These are phyloP conservation scores for Psilocybe subaeruginosa DNA, from an alignment of 768 basidiomycete genomes.

Conservation along the genomic window DNA sequence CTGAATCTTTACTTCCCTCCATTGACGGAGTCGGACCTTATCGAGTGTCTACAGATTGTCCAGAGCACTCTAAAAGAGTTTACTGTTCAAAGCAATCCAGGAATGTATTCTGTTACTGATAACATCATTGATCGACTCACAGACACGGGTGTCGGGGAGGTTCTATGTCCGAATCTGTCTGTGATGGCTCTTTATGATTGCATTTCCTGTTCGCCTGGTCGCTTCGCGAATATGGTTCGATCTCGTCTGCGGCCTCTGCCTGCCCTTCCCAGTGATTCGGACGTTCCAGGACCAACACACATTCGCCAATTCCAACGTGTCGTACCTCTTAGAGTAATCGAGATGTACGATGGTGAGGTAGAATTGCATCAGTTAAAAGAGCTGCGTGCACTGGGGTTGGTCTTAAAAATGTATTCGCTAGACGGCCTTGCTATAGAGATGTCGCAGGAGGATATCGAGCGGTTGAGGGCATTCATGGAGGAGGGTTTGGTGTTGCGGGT, in stretches of 20 bases:
- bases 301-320: background rate
- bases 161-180: slow-evolving; percentile 24
- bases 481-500: slow-evolving; percentile 19
- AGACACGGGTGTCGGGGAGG: slow-evolving; percentile 3
- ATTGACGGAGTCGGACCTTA: slow-evolving; percentile 18
- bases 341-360: slow-evolving; percentile 18
- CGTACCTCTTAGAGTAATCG: slow-evolving; percentile 14
- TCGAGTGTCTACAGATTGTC: slow-evolving; percentile 20
- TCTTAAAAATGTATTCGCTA: slow-evolving; percentile 20
- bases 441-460: slow-evolving; percentile 16
- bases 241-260: slow-evolving; percentile 13
- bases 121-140: slow-evolving; percentile 21
- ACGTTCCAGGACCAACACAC: background rate
- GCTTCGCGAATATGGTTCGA: slow-evolving; percentile 19
- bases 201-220: slow-evolving; percentile 19
- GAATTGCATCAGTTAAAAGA: slow-evolving; percentile 12
- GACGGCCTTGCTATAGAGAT: slow-evolving; percentile 11
- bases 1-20: slow-evolving; percentile 23
- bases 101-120: slow-evolving; percentile 15
- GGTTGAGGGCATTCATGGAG: slow-evolving; percentile 12
- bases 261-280: background rate
- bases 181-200: slow-evolving; percentile 25
- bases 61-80: slow-evolving; percentile 25
- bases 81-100: slow-evolving; percentile 20
- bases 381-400: slow-evolving; percentile 19